Evolutionary conservation across 441 rosid species (phyloP).

Genomic region (Sinapis alba): DNA sequence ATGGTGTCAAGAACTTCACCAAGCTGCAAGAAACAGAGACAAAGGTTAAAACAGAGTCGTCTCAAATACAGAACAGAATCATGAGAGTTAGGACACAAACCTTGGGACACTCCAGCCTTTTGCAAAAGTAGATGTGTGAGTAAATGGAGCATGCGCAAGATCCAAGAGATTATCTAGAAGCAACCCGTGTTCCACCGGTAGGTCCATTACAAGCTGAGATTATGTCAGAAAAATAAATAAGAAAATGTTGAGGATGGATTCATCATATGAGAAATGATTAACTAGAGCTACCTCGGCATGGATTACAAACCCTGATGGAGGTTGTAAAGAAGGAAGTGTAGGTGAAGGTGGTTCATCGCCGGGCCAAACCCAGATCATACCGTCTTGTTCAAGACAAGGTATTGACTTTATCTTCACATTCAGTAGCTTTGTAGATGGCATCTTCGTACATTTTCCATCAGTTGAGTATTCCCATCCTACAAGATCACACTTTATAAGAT

Average conservation of each 20-base stretch:
- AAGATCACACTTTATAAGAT: slow-evolving; percentile 18
- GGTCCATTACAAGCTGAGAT: slow-evolving; percentile 89
- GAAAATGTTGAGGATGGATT: not conserved
- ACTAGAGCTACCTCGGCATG: slow-evolving; percentile 79
- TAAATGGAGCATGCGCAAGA: slow-evolving; percentile 96
- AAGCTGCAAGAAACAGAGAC: slow-evolving; percentile 53
- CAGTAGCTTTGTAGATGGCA: slow-evolving; percentile 80
- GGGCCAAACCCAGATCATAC: slow-evolving; percentile 98
- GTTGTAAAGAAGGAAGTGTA: slow-evolving; percentile 72
- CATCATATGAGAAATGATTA: not conserved
- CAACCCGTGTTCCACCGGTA: slow-evolving; percentile 95
- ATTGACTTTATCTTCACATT: slow-evolving; percentile 75
- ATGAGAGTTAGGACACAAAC: slow-evolving; percentile 43
- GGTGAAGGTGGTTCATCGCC: slow-evolving; percentile 80
- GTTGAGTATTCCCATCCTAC: slow-evolving; percentile 97
- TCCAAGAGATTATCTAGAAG: slow-evolving; percentile 94
- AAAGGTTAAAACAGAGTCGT: not conserved
- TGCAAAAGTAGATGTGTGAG: slow-evolving; percentile 96
- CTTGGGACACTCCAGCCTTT: slow-evolving; percentile 98
- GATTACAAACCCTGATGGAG: slow-evolving; percentile 83
- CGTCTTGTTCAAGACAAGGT: slow-evolving; percentile 91
- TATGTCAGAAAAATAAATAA: not conserved
- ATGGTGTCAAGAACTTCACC: slow-evolving; percentile 87
- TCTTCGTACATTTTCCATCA: slow-evolving; percentile 88
- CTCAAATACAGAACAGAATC: not conserved